Conservation (phyloP, 306 rosid genomes). For the Biancaea sappan region DNA sequence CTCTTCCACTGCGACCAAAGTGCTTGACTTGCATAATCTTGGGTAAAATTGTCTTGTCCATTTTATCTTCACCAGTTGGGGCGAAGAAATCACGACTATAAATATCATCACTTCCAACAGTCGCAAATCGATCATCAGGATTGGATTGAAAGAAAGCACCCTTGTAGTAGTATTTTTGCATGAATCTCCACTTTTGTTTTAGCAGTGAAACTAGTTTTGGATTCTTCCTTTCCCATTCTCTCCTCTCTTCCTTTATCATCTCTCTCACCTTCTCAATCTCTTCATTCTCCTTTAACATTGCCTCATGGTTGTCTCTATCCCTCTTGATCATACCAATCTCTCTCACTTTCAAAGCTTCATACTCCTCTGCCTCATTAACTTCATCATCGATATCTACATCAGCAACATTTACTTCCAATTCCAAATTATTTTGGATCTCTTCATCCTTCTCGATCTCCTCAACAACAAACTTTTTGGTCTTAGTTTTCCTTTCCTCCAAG, state of each 20-base stretch:
- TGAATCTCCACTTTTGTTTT: constrained; percentile 91
- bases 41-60: constrained; percentile 95
- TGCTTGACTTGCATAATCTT: constrained; percentile 99
- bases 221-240: constrained; percentile 98
- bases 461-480: constrained; percentile 87
- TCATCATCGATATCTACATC: constrained; percentile 97
- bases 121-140: constrained; percentile 58
- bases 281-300: constrained; percentile 83
- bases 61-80: constrained; percentile 96
- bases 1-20: constrained; percentile 98
- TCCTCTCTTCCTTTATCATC: constrained; percentile 98
- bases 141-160: constrained; percentile 91
- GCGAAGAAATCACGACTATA: constrained; percentile 85
- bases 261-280: constrained; percentile 89
- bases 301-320: constrained; percentile 87
- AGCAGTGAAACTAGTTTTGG: constrained; percentile 57
- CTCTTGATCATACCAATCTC: constrained; percentile 94
- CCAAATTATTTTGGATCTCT: constrained; percentile 85
- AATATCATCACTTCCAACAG: constrained; percentile 59
- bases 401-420: constrained; percentile 84
- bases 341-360: constrained; percentile 93
- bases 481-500: constrained; percentile 79
- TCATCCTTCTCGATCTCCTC: constrained; percentile 90
- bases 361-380: constrained; percentile 90
- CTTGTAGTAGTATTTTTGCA: constrained; percentile 97